A percentile compares a stretch with the other conserved stretches of the same genome.
phyloP scores from a whole-genome alignment of 768 basidiomycete genomes.

The Daedaleopsis nitida region DNA sequence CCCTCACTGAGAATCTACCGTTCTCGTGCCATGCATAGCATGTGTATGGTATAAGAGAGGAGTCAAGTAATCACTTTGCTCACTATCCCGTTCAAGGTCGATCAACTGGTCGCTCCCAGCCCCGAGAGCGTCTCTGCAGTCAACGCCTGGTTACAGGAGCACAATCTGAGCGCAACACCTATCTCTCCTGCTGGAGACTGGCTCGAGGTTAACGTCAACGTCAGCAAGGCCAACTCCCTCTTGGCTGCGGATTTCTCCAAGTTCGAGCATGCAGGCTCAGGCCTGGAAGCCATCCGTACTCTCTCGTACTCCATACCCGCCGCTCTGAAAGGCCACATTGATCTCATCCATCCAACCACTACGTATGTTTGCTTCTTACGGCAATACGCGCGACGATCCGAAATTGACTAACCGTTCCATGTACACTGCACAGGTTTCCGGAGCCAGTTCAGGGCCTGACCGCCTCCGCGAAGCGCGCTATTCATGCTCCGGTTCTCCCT shows the following conservation, averaged over 20 bases:
- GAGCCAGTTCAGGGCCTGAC: neutral
- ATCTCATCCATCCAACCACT: slow-evolving; percentile 32
- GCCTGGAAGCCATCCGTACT: slow-evolving; percentile 28
- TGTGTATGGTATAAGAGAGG: too few relatives aligned
- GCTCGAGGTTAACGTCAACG: slow-evolving; percentile 26
- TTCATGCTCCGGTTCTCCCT: slow-evolving; percentile 1
- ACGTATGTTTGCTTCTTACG: slow-evolving; percentile 22
- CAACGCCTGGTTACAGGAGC: slow-evolving; percentile 28
- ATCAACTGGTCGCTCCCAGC: slow-evolving; percentile 24
- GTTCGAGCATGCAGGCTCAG: slow-evolving; percentile 26
- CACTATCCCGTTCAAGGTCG: slow-evolving; percentile 17
- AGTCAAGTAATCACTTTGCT: neutral
- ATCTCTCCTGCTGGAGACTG: slow-evolving; percentile 32
- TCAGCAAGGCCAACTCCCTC: slow-evolving; percentile 31
- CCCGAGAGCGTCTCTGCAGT: slow-evolving; percentile 25
- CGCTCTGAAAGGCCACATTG: slow-evolving; percentile 25
- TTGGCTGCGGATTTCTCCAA: slow-evolving; percentile 28
- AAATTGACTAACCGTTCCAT: neutral
- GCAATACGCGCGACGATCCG: neutral
- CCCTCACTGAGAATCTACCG: too few relatives aligned
- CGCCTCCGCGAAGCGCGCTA: slow-evolving; percentile 27
- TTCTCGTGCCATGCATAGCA: too few relatives aligned
- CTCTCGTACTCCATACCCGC: slow-evolving; percentile 32
- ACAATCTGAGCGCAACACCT: slow-evolving; percentile 22
- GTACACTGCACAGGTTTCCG: slow-evolving; percentile 2